Conservation (phyloP, 768 basidiomycete genomes). For the Boletus reticuloceps region DNA sequence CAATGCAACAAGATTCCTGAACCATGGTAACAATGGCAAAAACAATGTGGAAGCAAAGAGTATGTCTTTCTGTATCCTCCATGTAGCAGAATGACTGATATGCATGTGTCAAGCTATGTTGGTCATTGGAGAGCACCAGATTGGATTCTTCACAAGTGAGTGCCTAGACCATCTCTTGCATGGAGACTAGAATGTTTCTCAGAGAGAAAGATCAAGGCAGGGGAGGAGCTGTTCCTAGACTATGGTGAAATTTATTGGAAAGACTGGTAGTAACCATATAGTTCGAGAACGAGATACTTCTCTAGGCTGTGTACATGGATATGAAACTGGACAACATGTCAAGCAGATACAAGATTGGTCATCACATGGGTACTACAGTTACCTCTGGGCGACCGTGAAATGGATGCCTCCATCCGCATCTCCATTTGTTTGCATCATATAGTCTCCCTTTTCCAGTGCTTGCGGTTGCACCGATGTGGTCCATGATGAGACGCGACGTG, state of each 20-base stretch:
- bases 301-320: neutral
- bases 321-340: neutral
- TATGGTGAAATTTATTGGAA: constrained; percentile 35
- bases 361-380: constrained; percentile 33
- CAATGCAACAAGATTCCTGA: constrained; percentile 46
- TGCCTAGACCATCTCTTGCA: neutral
- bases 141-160: constrained; percentile 38
- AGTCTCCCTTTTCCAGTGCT: constrained; percentile 34
- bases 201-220: constrained; percentile 27
- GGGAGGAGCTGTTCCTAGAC: constrained; percentile 35
- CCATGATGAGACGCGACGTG: constrained; percentile 41
- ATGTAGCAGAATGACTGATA: neutral
- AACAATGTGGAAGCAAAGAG: constrained; percentile 25
- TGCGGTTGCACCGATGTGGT: constrained; percentile 39
- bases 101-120: constrained; percentile 14
- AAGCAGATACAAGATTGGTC: neutral
- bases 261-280: neutral
- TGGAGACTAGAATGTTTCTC: neutral
- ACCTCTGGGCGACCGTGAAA: constrained; percentile 40
- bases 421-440: constrained; percentile 36
- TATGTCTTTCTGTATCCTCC: constrained; percentile 13
- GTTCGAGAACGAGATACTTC: neutral
- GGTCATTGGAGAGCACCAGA: constrained; percentile 36
- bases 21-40: constrained; percentile 24
- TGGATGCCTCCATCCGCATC: constrained; percentile 45